Evolutionary conservation across 2,329 filamentous ascomycete genomes (phyloP), one percentile per base, ranked within the genome.

Genomic region (Colletotrichum orchidophilum): DNA sequence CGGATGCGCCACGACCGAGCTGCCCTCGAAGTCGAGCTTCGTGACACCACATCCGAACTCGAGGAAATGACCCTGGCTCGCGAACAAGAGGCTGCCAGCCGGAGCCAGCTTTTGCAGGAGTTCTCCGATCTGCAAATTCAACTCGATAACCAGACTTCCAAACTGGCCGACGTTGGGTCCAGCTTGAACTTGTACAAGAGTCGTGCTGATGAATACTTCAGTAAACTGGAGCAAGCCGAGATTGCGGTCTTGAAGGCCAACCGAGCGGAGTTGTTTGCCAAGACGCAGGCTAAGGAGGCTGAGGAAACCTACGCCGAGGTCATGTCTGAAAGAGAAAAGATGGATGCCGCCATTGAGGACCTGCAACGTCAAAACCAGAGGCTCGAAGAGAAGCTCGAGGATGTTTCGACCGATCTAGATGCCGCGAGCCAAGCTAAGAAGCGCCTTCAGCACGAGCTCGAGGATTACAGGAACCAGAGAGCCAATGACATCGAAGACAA

Each of bases 401-500:
- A 99, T 78, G 85, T 97, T 54, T 94, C 94, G 27, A 96, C 96
- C 0, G 96, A 99, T 79, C 88, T 98, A 9, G 93, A 97, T 72
- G 91, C 91, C 24, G 94, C 93, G 2, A 86, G 94, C 21, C 95
- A 98, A 83, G 91, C 94, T 24, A 97, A 97, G 87, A 97, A 95
- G 83, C 91, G 96, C 70, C 91, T 98, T 27, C 96, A 99, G 81
- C 95, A 98, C 78, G 96, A 99, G 83, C 92, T 99, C 3, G 96
- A 98, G 81, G 96, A 99, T 81, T 99, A 98, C 85, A 91, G 96
- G 71, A 97, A 92, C 79, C 95, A 98, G 81, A 91, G 96, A 57
- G 95, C 95, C 69, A 97, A 97, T 81, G 96, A 98, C 77, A 94
- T 98, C 66, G 96, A 98, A 81, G 96, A 99, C 82, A 98, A 96